Conservation (phyloP, 139 green algal species). For the Auxenochlorella pyrenoidosa region DNA sequence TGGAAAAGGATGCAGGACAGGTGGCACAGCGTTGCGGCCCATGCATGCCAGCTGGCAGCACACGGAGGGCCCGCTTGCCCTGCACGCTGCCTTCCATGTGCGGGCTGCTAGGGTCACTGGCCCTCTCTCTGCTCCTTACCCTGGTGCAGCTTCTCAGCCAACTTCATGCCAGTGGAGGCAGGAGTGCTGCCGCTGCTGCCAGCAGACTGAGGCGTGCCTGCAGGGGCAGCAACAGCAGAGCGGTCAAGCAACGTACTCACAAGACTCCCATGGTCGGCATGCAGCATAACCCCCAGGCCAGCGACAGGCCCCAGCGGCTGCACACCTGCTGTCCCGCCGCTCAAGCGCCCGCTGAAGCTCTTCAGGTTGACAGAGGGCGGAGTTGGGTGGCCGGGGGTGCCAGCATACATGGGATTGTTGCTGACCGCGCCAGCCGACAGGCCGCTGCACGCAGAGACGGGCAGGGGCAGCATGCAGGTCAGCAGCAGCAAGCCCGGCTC, state of each 20-base stretch:
- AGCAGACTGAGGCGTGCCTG: slow-evolving; percentile 17
- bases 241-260: background rate
- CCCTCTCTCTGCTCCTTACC: background rate
- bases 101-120: too few species aligned
- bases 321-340: background rate
- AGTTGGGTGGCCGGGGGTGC: slow-evolving; percentile 39
- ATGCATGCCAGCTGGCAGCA: too few species aligned
- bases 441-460: background rate
- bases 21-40: too few species aligned
- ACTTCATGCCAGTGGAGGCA: slow-evolving; percentile 33
- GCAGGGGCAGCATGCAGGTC: background rate
- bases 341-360: background rate
- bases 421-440: slow-evolving; percentile 17
- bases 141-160: slow-evolving; percentile 44
- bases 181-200: slow-evolving; percentile 25
- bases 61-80: too few species aligned
- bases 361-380: slow-evolving; percentile 38
- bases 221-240: background rate
- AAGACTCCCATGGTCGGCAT: too few species aligned
- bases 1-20: too few species aligned
- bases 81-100: too few species aligned
- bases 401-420: slow-evolving; percentile 47
- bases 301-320: background rate
- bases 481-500: background rate
- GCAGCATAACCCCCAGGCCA: background rate